These are phyloP conservation scores for Nephelium lappaceum DNA, from an alignment of 345 rosid genomes.

Conservation along the genomic window DNA sequence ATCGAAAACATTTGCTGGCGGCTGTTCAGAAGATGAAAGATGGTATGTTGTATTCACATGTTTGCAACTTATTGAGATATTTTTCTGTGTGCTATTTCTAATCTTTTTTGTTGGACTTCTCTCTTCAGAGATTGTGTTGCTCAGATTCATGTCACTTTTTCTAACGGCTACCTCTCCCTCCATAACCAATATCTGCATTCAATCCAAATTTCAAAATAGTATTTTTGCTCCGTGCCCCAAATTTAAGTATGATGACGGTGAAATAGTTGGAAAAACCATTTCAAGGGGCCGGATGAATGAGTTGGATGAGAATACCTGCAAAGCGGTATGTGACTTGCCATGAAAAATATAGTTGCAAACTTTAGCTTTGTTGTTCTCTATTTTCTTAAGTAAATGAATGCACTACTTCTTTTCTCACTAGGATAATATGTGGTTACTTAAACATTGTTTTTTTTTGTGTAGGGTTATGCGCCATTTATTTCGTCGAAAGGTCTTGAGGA, in stretches of 20 bases:
- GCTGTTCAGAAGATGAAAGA: constrained; percentile 96
- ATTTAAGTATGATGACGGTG: constrained; percentile 53
- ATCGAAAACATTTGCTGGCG: constrained; percentile 76
- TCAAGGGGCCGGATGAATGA: constrained; percentile 56
- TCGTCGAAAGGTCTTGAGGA: constrained; percentile 91
- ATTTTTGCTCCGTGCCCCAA: constrained; percentile 77
- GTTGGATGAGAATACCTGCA: constrained; percentile 57
- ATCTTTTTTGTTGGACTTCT: constrained; percentile 17
- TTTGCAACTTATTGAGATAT: background rate
- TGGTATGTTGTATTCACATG: constrained; percentile 45
- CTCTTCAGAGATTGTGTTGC: constrained; percentile 89
- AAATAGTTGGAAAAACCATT: constrained; percentile 36
- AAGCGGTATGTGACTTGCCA: constrained; percentile 52
- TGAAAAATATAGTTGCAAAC: background rate
- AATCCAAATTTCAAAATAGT: constrained; percentile 76
- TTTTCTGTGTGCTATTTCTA: constrained; percentile 8
- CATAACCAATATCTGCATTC: constrained; percentile 83
- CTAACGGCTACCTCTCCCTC: constrained; percentile 78
- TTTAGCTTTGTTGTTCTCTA: constrained; percentile 10
- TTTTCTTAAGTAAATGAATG: background rate
- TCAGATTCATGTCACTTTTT: constrained; percentile 92
- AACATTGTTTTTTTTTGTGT: constrained; percentile 25
- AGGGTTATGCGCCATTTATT: constrained; percentile 91
- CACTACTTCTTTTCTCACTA: constrained; percentile 8
- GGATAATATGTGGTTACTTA: background rate